These are phyloP conservation scores for Kazachstania kunashirensis DNA, from an alignment of 805 yeast genomes.

Conservation along the genomic window DNA sequence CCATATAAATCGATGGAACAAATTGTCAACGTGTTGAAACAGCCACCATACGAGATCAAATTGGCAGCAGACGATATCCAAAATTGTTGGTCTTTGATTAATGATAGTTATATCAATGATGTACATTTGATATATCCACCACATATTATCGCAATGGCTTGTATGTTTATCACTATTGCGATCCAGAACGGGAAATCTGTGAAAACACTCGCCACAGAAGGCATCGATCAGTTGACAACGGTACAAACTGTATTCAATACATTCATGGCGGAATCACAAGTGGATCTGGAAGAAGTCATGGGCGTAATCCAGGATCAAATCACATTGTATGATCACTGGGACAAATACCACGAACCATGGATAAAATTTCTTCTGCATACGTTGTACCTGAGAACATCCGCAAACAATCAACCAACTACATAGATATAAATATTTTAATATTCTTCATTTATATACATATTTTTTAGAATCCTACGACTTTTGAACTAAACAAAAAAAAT, in stretches of 20 bases:
- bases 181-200: conserved; percentile 12
- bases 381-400: conserved; percentile 18
- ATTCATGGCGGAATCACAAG: conserved; percentile 65
- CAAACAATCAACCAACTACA: too few species aligned
- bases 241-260: conserved; percentile 18
- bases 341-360: conserved; percentile 61
- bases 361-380: conserved; percentile 34
- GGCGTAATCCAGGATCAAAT: conserved; percentile 80
- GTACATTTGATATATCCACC: conserved; percentile 78
- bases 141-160: conserved; percentile 72
- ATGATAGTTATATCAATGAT: conserved; percentile 85
- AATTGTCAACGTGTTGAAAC: conserved; percentile 37
- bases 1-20: conserved; percentile 59
- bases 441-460: too few species aligned
- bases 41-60: conserved; percentile 17
- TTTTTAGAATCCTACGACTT: too few species aligned
- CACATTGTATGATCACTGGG: conserved; percentile 78
- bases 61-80: conserved; percentile 64
- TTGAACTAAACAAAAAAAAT: too few species aligned
- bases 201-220: neutral
- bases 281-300: conserved; percentile 66
- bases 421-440: too few species aligned
- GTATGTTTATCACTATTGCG: conserved; percentile 64
- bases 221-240: conserved; percentile 21
- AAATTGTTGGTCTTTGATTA: conserved; percentile 79